Base-by-base conservation (phyloP, 805 yeast species). In the Grigorovia humatica region DNA sequence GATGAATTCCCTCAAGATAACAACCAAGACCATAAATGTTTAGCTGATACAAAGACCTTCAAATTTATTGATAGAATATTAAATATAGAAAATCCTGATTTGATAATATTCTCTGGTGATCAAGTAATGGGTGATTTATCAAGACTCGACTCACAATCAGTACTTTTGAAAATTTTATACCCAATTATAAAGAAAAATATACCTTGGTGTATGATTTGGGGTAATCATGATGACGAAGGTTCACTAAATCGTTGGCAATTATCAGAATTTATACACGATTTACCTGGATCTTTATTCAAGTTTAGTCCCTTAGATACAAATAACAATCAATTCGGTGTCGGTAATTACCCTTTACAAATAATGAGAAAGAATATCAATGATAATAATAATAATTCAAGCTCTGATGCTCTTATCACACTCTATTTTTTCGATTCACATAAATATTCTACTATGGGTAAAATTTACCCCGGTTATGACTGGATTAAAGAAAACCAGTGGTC, bases 201-300 rank as follows among this genome's bases (percentile, higher is more conserved):
- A 9, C 97, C 98, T 3, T 93, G 78, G 73, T 91, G 96, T 0
- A 74, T 85, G 57, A 81, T 83, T 9, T 75, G 91, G 72, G 99
- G 99, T 0, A 93, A 93, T 65, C 99, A 93, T 65, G 99, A 93
- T 65, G 93, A 85, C 61, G 95, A 90, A 68, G 91, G 96, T 0
- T 76, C 82, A 4, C 59, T 88, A 52, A 55, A 72, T 15, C 75
- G 96, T 43, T 63, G 68, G 51, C 79, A 81, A 56, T 61, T 88
- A 44, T 84, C 89, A 80, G 61, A 72, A 2, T 61, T 85, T 7
- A 73, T 80, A 3, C 56, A 71, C 9, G 59, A 68, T 1, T 69
- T 91, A 48, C 99, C 98, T 0, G 85, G 74, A 64, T 83, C 87
- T 1, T 53, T 83, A 13, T 76, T 88, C 0, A 61, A 65, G 23